A percentile compares a stretch with the other conserved stretches of the same genome.
These are phyloP conservation scores for Aphanomyces stellatus DNA, from an alignment of 352 stramenopile genomes.

Conservation along the genomic window DNA sequence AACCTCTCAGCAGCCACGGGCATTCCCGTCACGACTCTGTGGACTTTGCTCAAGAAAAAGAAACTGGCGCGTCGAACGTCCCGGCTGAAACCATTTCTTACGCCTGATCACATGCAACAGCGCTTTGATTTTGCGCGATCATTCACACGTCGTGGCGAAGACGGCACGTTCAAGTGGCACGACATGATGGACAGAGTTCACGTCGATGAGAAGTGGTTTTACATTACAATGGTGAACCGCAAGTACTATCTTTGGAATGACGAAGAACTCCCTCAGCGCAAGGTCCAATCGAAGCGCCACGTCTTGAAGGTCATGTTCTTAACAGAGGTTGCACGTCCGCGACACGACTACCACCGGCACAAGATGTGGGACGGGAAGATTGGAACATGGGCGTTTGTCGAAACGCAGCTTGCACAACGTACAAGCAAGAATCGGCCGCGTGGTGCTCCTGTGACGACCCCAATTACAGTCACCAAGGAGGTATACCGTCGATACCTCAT, in stretches of 20 bases:
- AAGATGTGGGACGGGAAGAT: conserved; percentile 2
- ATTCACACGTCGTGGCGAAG: background rate
- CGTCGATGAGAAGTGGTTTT: conserved; percentile 17
- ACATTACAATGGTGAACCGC: background rate
- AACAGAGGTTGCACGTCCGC: background rate
- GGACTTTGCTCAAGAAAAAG: background rate
- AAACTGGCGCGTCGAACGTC: background rate
- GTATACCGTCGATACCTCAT: background rate
- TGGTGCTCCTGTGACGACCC: background rate
- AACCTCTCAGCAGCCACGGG: background rate
- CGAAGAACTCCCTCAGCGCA: background rate
- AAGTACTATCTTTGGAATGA: background rate
- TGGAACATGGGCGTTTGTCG: conserved; percentile 5
- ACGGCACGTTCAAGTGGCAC: background rate
- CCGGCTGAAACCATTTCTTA: background rate
- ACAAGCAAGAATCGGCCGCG: background rate
- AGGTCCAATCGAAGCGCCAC: background rate
- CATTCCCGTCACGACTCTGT: background rate
- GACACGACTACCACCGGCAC: background rate
- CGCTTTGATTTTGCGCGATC: background rate
- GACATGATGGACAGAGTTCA: conserved; percentile 7
- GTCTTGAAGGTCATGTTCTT: conserved; percentile 14
- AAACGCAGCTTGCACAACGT: background rate
- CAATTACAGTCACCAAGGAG: background rate
- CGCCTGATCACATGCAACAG: background rate